These are phyloP conservation scores for Cronartium ribicola DNA, from an alignment of 1,284 basidiomycete genomes.

Conservation along the genomic window DNA sequence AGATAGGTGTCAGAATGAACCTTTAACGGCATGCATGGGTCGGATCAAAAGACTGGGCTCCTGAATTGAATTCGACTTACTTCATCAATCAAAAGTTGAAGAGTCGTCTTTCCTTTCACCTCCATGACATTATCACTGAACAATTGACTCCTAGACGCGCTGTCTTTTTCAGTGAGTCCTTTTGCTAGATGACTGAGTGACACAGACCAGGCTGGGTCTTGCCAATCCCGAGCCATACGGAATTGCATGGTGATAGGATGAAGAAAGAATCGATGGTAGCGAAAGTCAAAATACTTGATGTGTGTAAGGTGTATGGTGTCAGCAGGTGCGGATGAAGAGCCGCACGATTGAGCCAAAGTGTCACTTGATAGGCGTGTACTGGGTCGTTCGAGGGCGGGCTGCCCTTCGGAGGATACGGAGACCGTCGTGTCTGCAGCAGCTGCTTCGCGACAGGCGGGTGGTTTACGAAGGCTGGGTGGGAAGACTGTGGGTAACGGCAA, in stretches of 20 bases:
- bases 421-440: slow-evolving; percentile 46
- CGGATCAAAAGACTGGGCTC: slow-evolving; percentile 13
- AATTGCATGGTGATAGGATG: slow-evolving; percentile 16
- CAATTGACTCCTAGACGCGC: slow-evolving; percentile 65
- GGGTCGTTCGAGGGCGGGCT: slow-evolving; percentile 52
- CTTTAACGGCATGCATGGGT: slow-evolving; percentile 10
- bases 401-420: slow-evolving; percentile 49
- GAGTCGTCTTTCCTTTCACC: slow-evolving; percentile 77
- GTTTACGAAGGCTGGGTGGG: slow-evolving; percentile 51
- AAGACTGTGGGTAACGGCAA: slow-evolving; percentile 67
- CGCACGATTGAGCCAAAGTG: slow-evolving; percentile 48
- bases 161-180: slow-evolving; percentile 61
- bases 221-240: slow-evolving; percentile 69
- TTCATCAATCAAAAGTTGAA: slow-evolving; percentile 83
- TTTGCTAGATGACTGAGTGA: slow-evolving; percentile 61
- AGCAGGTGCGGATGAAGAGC: slow-evolving; percentile 4
- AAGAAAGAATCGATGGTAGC: slow-evolving; percentile 31
- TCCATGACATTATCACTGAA: slow-evolving; percentile 89
- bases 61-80: slow-evolving; percentile 55
- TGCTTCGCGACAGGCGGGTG: slow-evolving; percentile 42
- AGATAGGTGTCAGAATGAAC: slow-evolving; percentile 41
- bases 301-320: slow-evolving; percentile 6
- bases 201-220: slow-evolving; percentile 70
- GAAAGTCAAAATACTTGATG: slow-evolving; percentile 28
- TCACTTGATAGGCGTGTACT: slow-evolving; percentile 60